Evolutionary conservation across 164 flowering plant genomes (phyloP).

Genomic region (Paratinospora sagittata): DNA sequence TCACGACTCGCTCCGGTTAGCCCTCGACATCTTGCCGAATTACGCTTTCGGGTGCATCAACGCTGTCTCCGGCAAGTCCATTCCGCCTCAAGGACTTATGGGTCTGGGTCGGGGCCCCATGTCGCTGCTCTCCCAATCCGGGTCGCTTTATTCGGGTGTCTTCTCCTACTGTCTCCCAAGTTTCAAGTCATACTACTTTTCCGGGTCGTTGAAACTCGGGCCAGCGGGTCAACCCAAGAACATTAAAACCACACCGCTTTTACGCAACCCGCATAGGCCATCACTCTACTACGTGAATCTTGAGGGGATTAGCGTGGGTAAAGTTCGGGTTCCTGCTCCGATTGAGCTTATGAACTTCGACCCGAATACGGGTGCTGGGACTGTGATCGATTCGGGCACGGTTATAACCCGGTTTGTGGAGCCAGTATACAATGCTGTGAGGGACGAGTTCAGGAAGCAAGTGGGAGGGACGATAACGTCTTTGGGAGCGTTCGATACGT

Average conservation of each 20-base stretch:
- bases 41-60: conserved; percentile 72
- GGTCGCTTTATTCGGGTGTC: conserved; percentile 51
- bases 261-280: conserved; percentile 70
- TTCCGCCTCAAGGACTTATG: conserved; percentile 85
- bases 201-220: conserved; percentile 86
- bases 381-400: conserved; percentile 86
- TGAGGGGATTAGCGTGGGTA: conserved; percentile 66
- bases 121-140: conserved; percentile 68
- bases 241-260: conserved; percentile 71
- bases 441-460: conserved; percentile 60
- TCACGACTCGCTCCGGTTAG: conserved; percentile 48
- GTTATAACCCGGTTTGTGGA: conserved; percentile 73
- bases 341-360: conserved; percentile 45
- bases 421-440: conserved; percentile 51
- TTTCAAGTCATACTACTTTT: conserved; percentile 75
- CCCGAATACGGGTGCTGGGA: conserved; percentile 78
- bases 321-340: conserved; percentile 42
- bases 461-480: conserved; percentile 46
- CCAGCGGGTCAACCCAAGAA: conserved; percentile 62
- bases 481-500: conserved; percentile 83
- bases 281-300: conserved; percentile 85
- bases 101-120: conserved; percentile 91
- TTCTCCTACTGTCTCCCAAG: conserved; percentile 93
- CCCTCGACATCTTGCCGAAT: conserved; percentile 37
- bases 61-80: conserved; percentile 41